phyloP scores from a whole-genome alignment of 352 stramenopile species.

The Pythium sukuiense region DNA sequence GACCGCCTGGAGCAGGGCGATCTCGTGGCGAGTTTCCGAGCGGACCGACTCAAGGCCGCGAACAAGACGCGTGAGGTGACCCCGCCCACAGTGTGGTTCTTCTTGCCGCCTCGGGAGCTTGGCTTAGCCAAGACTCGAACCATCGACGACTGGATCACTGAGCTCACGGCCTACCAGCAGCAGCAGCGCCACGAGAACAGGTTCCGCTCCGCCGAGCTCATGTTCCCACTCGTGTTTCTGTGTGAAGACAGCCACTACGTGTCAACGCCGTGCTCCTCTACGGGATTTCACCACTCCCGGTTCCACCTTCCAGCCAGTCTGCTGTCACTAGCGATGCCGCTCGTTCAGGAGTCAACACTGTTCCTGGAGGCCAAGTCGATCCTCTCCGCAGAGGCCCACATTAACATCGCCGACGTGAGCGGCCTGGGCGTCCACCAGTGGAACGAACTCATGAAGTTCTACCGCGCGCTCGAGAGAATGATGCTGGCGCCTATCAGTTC shows the following conservation, averaged over 20 bases:
- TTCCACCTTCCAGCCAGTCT: constrained; percentile 42
- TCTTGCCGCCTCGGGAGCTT: constrained; percentile 49
- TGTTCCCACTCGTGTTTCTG: constrained; percentile 61
- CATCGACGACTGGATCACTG: constrained; percentile 46
- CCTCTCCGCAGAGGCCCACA: constrained; percentile 28
- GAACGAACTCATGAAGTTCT: constrained; percentile 56
- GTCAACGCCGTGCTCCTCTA: constrained; percentile 25
- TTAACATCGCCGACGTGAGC: constrained; percentile 39
- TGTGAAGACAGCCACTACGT: constrained; percentile 45
- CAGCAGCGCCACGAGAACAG: constrained; percentile 16
- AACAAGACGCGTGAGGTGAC: constrained; percentile 29
- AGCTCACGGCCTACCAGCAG: constrained; percentile 41
- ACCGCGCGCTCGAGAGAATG: constrained; percentile 56
- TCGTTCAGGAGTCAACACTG: constrained; percentile 65
- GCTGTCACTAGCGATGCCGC: constrained; percentile 55
- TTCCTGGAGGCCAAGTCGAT: constrained; percentile 58
- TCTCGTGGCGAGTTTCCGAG: constrained; percentile 21
- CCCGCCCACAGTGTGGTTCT: constrained; percentile 64
- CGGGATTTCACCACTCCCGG: constrained; percentile 27
- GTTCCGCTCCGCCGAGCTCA: constrained; percentile 31
- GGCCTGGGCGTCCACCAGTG: constrained; percentile 48
- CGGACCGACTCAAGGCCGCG: constrained; percentile 24
- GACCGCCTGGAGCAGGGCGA: constrained; percentile 22
- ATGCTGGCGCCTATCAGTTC: constrained; percentile 47
- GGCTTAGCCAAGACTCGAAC: constrained; percentile 36